Percentiles rank a stretch among this genome's conserved stretches.
phyloP scores from a whole-genome alignment of 176 grass and related monocot genomes.

The Oryza meyeriana region DNA sequence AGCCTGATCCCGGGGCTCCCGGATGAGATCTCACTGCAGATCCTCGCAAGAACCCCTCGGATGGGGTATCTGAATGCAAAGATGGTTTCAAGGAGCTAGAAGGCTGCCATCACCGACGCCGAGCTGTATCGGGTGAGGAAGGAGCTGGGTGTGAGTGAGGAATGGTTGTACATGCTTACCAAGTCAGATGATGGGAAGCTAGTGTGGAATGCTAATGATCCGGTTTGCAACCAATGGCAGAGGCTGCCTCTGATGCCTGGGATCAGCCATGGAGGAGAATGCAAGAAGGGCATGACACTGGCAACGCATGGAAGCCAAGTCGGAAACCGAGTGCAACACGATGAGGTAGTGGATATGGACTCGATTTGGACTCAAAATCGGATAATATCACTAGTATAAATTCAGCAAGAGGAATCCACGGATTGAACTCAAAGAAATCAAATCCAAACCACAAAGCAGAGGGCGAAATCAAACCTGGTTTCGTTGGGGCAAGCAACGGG shows the following conservation, averaged over 20 bases:
- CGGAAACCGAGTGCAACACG: too few relatives aligned
- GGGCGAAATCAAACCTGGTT: too few relatives aligned
- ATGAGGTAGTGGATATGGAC: too few relatives aligned
- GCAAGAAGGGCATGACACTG: slow-evolving; percentile 34
- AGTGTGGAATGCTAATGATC: slow-evolving; percentile 65
- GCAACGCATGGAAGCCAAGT: too few relatives aligned
- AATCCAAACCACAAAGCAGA: too few relatives aligned
- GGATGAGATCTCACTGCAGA: slow-evolving; percentile 67
- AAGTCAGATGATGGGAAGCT: slow-evolving; percentile 38
- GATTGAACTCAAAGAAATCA: too few relatives aligned
- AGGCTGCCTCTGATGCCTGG: slow-evolving; percentile 65
- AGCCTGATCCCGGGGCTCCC: slow-evolving; percentile 65
- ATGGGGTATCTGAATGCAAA: slow-evolving; percentile 45
- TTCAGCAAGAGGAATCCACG: too few relatives aligned
- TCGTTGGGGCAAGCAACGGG: too few relatives aligned
- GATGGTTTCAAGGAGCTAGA: slow-evolving; percentile 64
- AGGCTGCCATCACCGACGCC: slow-evolving; percentile 24
- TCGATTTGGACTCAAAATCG: too few relatives aligned
- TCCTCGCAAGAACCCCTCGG: slow-evolving; percentile 62
- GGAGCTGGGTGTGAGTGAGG: slow-evolving; percentile 49
- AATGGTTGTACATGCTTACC: slow-evolving; percentile 66
- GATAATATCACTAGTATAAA: too few relatives aligned
- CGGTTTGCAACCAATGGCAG: slow-evolving; percentile 52
- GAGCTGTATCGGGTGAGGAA: slow-evolving; percentile 58
- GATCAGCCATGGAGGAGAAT: slow-evolving; percentile 38